These are phyloP conservation scores for Erigeron philadelphicus DNA, from an alignment of 140 eudicot genomes.

Conservation along the genomic window DNA sequence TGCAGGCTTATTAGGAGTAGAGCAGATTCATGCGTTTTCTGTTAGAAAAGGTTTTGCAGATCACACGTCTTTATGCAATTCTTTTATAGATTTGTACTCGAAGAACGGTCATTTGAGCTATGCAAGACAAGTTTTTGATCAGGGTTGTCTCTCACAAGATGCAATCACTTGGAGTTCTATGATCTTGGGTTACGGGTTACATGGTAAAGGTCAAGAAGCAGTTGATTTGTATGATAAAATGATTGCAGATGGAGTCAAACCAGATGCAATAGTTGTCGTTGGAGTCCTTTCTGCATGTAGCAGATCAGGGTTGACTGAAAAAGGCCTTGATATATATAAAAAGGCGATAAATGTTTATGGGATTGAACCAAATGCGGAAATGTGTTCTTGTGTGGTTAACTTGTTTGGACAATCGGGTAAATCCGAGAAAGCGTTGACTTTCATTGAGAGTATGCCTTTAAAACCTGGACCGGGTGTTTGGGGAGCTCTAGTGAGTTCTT, in stretches of 20 bases:
- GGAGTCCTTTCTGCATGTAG: slow-evolving; percentile 70
- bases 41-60: slow-evolving; percentile 29
- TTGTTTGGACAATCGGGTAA: slow-evolving; percentile 49
- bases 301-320: slow-evolving; percentile 46
- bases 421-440: slow-evolving; percentile 43
- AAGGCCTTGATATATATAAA: slow-evolving; percentile 42
- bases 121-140: slow-evolving; percentile 42
- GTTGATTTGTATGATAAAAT: slow-evolving; percentile 44
- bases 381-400: slow-evolving; percentile 63
- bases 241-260: slow-evolving; percentile 40
- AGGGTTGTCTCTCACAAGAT: slow-evolving; percentile 36
- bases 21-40: slow-evolving; percentile 43
- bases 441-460: slow-evolving; percentile 43
- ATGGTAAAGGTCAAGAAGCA: slow-evolving; percentile 54
- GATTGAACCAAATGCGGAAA: slow-evolving; percentile 47
- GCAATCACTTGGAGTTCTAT: slow-evolving; percentile 55
- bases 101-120: slow-evolving; percentile 49
- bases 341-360: slow-evolving; percentile 21
- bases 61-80: slow-evolving; percentile 48
- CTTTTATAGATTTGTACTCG: slow-evolving; percentile 55
- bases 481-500: slow-evolving; percentile 59
- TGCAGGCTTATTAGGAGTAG: slow-evolving; percentile 45
- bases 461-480: slow-evolving; percentile 64
- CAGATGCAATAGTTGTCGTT: slow-evolving; percentile 40
- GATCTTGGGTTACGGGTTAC: slow-evolving; percentile 52